Conservation (phyloP, 2,329 filamentous ascomycete species). For the Neonectria coccinea region DNA sequence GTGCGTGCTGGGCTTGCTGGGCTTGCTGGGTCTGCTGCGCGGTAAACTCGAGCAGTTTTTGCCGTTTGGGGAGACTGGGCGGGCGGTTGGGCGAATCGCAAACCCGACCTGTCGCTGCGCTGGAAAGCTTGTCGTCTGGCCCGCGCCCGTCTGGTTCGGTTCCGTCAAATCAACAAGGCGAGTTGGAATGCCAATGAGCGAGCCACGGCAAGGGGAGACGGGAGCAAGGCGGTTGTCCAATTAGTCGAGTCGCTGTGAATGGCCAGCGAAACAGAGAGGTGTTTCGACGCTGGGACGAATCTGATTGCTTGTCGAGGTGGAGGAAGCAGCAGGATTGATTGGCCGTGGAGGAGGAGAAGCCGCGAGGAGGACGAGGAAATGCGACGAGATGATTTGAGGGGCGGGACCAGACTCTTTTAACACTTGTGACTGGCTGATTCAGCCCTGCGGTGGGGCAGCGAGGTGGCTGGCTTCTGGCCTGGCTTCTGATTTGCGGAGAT, state of each 20-base stretch:
- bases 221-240: constrained; percentile 34
- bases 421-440: constrained; percentile 64
- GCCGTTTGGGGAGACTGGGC: constrained; percentile 30
- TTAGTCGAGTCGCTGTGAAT: constrained; percentile 46
- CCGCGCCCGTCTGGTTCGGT: constrained; percentile 19
- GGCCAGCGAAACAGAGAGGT: constrained; percentile 44
- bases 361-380: constrained; percentile 57
- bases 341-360: constrained; percentile 58
- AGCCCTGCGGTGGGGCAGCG: constrained; percentile 53
- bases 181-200: neutral
- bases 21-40: neutral
- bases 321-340: constrained; percentile 57
- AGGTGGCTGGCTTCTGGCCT: constrained; percentile 42
- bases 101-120: constrained; percentile 23
- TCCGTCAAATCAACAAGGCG: constrained; percentile 17
- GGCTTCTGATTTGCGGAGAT: constrained; percentile 49
- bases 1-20: constrained; percentile 6
- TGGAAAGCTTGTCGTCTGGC: constrained; percentile 28
- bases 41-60: constrained; percentile 15
- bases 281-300: constrained; percentile 47
- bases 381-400: constrained; percentile 66
- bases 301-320: constrained; percentile 54
- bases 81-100: constrained; percentile 28
- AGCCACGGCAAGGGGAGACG: constrained; percentile 28
- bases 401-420: constrained; percentile 57